Evolutionary conservation across 176 grass and related monocot genomes (phyloP).

Genomic region (Puccinellia tenuiflora): DNA sequence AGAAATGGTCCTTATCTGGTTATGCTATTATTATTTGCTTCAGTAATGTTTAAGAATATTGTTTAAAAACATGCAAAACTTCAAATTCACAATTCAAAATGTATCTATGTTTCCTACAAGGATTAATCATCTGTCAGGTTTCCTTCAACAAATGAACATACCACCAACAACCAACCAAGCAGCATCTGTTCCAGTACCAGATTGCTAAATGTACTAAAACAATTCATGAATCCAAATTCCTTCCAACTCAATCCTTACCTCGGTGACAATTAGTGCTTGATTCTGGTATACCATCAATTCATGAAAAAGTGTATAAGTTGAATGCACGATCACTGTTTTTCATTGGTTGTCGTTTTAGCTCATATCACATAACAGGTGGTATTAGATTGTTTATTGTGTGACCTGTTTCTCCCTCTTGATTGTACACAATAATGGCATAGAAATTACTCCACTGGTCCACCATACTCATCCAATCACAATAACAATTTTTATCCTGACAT

Average conservation of each 20-base stretch:
- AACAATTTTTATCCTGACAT: not conserved
- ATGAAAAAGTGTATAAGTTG: conserved; percentile 7
- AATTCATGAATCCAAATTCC: not conserved
- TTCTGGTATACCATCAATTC: not conserved
- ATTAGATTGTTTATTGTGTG: not conserved
- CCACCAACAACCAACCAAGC: conserved; percentile 8
- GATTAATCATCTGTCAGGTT: not conserved
- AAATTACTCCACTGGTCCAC: not conserved
- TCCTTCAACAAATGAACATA: not conserved
- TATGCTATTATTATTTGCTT: conserved; percentile 1
- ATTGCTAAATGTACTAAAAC: not conserved
- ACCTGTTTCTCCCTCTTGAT: not conserved
- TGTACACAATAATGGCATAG: not conserved
- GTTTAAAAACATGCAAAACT: conserved; percentile 6
- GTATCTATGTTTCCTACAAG: not conserved
- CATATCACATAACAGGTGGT: not conserved
- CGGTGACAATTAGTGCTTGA: conserved; percentile 8
- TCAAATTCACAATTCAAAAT: not conserved
- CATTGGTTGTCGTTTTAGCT: not conserved
- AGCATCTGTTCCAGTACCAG: not conserved
- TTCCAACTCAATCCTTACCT: not conserved
- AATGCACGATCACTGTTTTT: not conserved
- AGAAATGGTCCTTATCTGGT: not conserved
- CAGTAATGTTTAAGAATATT: not conserved
- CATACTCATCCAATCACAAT: not conserved